Conservation (phyloP, 2,329 filamentous ascomycete genomes). For the Zymoseptoria crescenta region DNA sequence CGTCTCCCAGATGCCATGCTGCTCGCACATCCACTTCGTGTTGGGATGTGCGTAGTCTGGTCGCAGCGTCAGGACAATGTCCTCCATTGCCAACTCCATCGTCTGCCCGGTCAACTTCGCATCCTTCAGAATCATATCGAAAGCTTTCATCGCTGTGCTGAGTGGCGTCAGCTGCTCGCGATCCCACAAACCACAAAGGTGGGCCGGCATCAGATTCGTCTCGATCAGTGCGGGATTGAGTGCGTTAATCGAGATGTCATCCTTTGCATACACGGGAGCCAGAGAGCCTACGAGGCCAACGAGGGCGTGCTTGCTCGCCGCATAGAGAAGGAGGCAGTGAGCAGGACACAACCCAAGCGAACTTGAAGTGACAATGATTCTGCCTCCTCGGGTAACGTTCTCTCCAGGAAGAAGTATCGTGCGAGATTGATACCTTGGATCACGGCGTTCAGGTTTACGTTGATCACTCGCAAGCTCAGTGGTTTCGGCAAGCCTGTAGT, state of each 20-base stretch:
- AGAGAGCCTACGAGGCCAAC: constrained; percentile 28
- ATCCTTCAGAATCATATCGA: constrained; percentile 28
- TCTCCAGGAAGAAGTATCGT: constrained; percentile 34
- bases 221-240: constrained; percentile 31
- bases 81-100: constrained; percentile 36
- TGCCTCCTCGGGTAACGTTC: constrained; percentile 31
- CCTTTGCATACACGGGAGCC: constrained; percentile 22
- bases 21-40: constrained; percentile 31
- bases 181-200: constrained; percentile 25
- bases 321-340: constrained; percentile 16
- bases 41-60: constrained; percentile 35
- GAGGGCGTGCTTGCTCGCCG: constrained; percentile 19
- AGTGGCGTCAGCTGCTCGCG: constrained; percentile 31
- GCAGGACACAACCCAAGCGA: constrained; percentile 15
- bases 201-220: constrained; percentile 27
- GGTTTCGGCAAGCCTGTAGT: constrained; percentile 23
- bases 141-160: constrained; percentile 29
- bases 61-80: constrained; percentile 34
- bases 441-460: constrained; percentile 36
- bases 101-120: constrained; percentile 30
- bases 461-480: constrained; percentile 33
- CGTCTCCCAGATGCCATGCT: constrained; percentile 30
- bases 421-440: constrained; percentile 38
- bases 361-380: constrained; percentile 32
- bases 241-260: constrained; percentile 32